These are phyloP conservation scores for Clonostachys sp. DNA, from an alignment of 2,329 filamentous ascomycete species.

Conservation along the genomic window DNA sequence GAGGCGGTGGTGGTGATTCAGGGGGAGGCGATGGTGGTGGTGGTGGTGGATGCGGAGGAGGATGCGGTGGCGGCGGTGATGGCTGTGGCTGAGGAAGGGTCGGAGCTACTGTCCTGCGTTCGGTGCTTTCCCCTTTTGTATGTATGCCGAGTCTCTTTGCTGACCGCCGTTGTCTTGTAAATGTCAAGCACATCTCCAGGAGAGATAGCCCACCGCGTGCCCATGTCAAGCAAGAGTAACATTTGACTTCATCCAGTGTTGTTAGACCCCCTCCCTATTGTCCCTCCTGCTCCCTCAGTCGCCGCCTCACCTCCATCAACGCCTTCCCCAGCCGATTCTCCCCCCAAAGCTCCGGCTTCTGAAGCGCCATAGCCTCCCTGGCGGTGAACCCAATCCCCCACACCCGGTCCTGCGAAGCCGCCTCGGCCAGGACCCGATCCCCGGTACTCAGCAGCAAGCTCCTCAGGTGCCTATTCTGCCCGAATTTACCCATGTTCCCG, in stretches of 20 bases:
- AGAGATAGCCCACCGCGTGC: no score
- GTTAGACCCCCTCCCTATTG: not conserved
- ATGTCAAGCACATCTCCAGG: no score
- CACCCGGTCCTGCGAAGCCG: conserved; percentile 17
- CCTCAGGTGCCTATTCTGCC: conserved; percentile 16
- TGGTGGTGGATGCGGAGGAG: conserved; percentile 9
- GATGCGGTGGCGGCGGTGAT: not conserved
- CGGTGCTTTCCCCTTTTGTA: no score
- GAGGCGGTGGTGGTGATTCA: not conserved
- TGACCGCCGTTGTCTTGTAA: no score
- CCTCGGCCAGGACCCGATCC: conserved; percentile 18
- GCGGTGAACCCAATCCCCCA: conserved; percentile 24
- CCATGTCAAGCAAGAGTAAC: no score
- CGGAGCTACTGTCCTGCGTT: no score
- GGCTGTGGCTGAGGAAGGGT: no score
- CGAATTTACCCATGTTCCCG: conserved; percentile 25
- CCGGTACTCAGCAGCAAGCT: conserved; percentile 19
- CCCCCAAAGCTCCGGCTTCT: conserved; percentile 14
- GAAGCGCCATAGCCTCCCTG: conserved; percentile 14
- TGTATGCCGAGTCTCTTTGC: no score
- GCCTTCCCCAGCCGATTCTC: conserved; percentile 19
- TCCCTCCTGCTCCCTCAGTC: conserved; percentile 2
- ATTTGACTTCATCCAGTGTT: not conserved
- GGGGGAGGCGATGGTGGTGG: conserved; percentile 5
- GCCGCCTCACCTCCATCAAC: conserved; percentile 16